Evolutionary conservation across 192 early-diverging fungal genomes (phyloP), one percentile per base, ranked within the genome.

Genomic region (Jimgerdemannia flammicorona): DNA sequence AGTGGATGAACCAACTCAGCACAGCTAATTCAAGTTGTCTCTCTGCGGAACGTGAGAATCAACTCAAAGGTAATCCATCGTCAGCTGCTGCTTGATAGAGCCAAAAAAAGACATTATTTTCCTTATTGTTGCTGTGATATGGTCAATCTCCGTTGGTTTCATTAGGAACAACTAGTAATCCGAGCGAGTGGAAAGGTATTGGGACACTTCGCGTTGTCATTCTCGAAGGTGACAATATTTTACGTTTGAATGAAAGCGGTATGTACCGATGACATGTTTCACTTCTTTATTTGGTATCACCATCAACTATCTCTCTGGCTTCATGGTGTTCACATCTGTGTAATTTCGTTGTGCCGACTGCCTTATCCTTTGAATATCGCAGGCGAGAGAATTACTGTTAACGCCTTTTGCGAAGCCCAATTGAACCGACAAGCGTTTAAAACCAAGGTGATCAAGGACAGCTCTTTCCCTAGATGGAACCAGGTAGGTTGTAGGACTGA

Each of bases 1-100:
- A 87, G 71, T 92, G 91, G 91, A 78, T 92, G 29, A 89, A 43
- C 29, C 81, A 78, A 67, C 75, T 82, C 44, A n/a, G 40, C 20
- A 6, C 67, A 41, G 67, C 67, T 7, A 54, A 11, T 11, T 54
- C 49, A 11, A 54, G 49, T 11, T 54, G 49, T 54, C 49, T 54
- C 49, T 54, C 49, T 11, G 49, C 49, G 11, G 49, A 54, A 11
- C 49, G 49, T 54, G 49, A 54, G 49, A 54, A 54, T 11, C 49
- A 54, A 54, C 49, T 54, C 4, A 54, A 11, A 54, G 49, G 49
- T 54, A 11, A 54, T 54, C 11, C 11, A 54, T 54, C 11, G 11
- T 54, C 11, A 54, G 4, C 11, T 54, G 49, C 49, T 54, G 11
- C 49, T 11, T 54, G 49, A 4, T 7, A 54, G 49, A 54, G 4